Evolutionary conservation across 305 asterid species (phyloP), one percentile per base, ranked within the genome.

Genomic region (Caryopteris hybrid): DNA sequence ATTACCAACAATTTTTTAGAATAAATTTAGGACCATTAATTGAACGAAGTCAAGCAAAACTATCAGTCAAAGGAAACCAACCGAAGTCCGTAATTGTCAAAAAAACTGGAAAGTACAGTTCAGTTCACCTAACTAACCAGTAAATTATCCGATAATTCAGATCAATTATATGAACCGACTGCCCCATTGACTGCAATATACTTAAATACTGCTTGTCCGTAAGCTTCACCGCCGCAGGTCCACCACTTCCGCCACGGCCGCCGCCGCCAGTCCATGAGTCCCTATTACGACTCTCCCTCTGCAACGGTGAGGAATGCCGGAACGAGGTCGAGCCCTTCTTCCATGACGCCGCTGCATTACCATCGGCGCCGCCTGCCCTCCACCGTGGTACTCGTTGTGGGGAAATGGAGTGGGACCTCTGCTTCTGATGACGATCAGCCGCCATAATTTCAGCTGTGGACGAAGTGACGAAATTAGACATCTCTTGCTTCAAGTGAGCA

Each of bases 131-230:
- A 59, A 85, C 92, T 81, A 76, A 91, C 99, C 99, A 95, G 87
- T 89, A 89, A 73, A 88, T 83, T 50, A 95, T 76, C 36, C 86
- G 88, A 68, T 45, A 51, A 68, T 80, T 77, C 27, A 81, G 81
- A 84, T 92, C 97, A 80, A 85, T 72, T 83, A 95, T 85, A 74
- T 95, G 97, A 74, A 92, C 89, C 0, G 97, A 77, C 67, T 95
- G 98, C 61, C 97, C 98, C 95, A 95, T 95, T 27, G 99, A 92
- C 84, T 95, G 96, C 81, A 95, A 80, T 78, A 92, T 89, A 50
- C 83, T 91, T 90, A 86, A 81, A 76, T 92, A 89, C 80, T 95
- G 97, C 76, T 67, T 86, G 58, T 91, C 98, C 8, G 91, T 81
- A 59, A 91, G 84, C 74, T 78, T 82, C 73, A 79, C 84, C 5